Conservation (phyloP, 805 yeast genomes). For the Ogataea sp. region DNA sequence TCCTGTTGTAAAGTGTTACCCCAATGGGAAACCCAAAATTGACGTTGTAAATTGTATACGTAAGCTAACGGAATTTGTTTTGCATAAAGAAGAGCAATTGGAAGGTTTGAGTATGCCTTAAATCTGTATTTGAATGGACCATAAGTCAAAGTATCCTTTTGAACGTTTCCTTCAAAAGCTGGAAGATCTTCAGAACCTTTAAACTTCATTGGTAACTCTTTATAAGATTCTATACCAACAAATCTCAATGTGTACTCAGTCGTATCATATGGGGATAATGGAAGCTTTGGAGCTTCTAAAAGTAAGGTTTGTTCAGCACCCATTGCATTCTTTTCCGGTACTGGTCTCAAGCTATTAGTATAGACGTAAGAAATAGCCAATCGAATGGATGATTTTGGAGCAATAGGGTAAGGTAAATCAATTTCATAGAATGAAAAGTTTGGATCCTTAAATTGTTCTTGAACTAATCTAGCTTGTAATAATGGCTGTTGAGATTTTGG, state of each 20-base stretch:
- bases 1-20: slow-evolving; percentile 64
- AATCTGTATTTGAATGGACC: slow-evolving; percentile 42
- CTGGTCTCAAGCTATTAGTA: slow-evolving; percentile 42
- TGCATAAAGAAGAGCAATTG: slow-evolving; percentile 52
- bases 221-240: slow-evolving; percentile 24
- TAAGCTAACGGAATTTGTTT: slow-evolving; percentile 59
- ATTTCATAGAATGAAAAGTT: slow-evolving; percentile 33
- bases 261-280: slow-evolving; percentile 58
- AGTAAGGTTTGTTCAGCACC: slow-evolving; percentile 53
- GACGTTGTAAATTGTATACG: slow-evolving; percentile 56
- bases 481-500: slow-evolving; percentile 14
- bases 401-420: slow-evolving; percentile 54
- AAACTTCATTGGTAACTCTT: slow-evolving; percentile 8
- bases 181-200: slow-evolving; percentile 4
- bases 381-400: slow-evolving; percentile 47
- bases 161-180: slow-evolving; percentile 27
- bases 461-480: slow-evolving; percentile 9
- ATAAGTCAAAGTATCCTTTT: slow-evolving; percentile 35
- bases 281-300: slow-evolving; percentile 41
- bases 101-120: slow-evolving; percentile 36
- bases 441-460: slow-evolving; percentile 7
- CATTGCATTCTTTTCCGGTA: slow-evolving; percentile 57
- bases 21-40: slow-evolving; percentile 87
- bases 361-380: slow-evolving; percentile 43
- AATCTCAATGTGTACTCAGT: slow-evolving; percentile 33